Base-by-base conservation (phyloP, 2,329 filamentous ascomycete genomes). In the Ceratocystis ficicola region DNA sequence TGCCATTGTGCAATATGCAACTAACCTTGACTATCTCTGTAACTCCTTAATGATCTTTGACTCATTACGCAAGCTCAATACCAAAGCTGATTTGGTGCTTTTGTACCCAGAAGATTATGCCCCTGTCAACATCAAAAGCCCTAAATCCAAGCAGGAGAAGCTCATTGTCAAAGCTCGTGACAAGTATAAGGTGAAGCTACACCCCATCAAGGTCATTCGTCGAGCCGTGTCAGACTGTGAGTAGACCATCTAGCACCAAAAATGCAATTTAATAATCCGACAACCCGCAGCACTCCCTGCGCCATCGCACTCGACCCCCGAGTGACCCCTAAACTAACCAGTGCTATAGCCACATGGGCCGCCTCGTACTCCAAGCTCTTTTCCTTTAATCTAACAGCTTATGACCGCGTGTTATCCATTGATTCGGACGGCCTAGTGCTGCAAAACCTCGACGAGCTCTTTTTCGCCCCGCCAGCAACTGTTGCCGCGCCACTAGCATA, bases 401-500 rank as follows among this genome's bases (percentile, higher is more conserved):
- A 88, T 48, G 66, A 68, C 0, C 72, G 74, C 0, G 76, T 80
- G 1, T 69, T 77, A 6, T 83, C 85, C 60, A 72, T 79, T 0
- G 78, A 89, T 72, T 86, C 85, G 7, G 86, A 90, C 71, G 78
- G 83, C 25, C 81, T 81, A 1, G 75, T 90, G 2, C 78, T 87
- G 3, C 77, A 85, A 67, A 74, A 78, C 25, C 81, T 90, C 78
- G 87, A 90, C 70, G 86, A 89, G 65, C 78, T 90, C 0, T 90
- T 90, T 74, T 79, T 86, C 32, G 76, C 87, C 1, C 87, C 87
- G 0, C 72, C 76, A 1, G 79, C 81, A 0, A 76, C 81, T 0
- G 79, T 87, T 3, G 86, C 86, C 2, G 86, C 89, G 81, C 85
- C 87, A 1, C 81, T 84, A 41, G 87, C 87, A 7, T 89, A 90